A percentile compares a stretch with the other conserved stretches of the same genome.
Conservation (phyloP, 805 yeast genomes). For the Candida easanensis region DNA sequence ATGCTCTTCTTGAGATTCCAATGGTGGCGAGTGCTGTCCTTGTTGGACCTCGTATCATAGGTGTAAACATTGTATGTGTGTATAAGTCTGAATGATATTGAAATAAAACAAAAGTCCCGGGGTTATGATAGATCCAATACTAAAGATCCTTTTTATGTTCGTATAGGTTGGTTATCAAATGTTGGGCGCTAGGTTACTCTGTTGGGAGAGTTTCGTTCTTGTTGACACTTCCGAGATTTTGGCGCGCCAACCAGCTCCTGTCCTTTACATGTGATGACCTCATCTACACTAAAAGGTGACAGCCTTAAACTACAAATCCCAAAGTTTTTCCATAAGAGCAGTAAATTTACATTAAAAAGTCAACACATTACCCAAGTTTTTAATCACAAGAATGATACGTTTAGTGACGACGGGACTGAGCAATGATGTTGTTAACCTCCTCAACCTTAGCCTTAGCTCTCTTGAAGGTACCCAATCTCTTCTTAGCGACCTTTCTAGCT, state of each 20-base stretch:
- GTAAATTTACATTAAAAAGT: slow-evolving; percentile 23
- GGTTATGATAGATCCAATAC: no score
- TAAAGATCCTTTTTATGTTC: neutral
- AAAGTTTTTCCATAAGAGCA: slow-evolving; percentile 13
- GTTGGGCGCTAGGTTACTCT: neutral
- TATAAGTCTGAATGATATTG: no score
- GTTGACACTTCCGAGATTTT: neutral
- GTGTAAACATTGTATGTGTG: neutral
- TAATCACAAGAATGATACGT: slow-evolving; percentile 5
- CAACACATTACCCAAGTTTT: slow-evolving; percentile 14
- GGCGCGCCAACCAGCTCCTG: neutral
- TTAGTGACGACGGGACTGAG: slow-evolving; percentile 95
- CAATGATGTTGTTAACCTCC: slow-evolving; percentile 94
- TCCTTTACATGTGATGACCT: no score
- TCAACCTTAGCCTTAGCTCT: slow-evolving; percentile 99
- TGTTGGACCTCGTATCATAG: slow-evolving; percentile 1
- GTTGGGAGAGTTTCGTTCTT: neutral
- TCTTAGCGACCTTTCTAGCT: slow-evolving; percentile 99
- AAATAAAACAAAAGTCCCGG: no score
- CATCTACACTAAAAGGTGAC: neutral
- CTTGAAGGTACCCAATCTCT: slow-evolving; percentile 99
- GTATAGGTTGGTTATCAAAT: no score
- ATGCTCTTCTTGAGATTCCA: neutral
- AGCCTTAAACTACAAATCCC: neutral
- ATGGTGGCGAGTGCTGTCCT: neutral